Percentiles rank a stretch among this genome's conserved stretches.
phyloP scores from a whole-genome alignment of 2,329 filamentous ascomycete species.

The Coniella lustricola region DNA sequence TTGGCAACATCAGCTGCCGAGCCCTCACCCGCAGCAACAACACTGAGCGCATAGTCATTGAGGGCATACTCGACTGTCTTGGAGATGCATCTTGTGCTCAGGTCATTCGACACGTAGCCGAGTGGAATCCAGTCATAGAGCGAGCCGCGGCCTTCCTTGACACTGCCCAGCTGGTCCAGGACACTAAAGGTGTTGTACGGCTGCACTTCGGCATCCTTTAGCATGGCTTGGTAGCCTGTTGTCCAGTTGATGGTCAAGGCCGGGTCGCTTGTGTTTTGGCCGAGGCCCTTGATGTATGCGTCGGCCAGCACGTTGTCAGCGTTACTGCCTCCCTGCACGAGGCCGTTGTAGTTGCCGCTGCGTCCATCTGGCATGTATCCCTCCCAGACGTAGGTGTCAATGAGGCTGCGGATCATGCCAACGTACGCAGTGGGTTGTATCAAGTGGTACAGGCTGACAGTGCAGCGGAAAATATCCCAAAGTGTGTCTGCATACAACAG shows the following conservation, averaged over 20 bases:
- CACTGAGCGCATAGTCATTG: constrained; percentile 51
- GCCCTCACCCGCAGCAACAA: constrained; percentile 46
- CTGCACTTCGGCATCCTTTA: constrained; percentile 66
- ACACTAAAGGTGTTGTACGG: constrained; percentile 60
- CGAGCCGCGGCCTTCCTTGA: constrained; percentile 60
- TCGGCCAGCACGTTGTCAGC: constrained; percentile 64
- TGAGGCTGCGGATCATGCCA: constrained; percentile 61
- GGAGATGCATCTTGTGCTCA: constrained; percentile 43
- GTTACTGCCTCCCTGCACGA: constrained; percentile 68
- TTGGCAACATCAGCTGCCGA: constrained; percentile 38
- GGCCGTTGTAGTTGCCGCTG: constrained; percentile 61
- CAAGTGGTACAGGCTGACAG: constrained; percentile 64
- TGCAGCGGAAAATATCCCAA: constrained; percentile 65
- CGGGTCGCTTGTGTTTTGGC: constrained; percentile 46
- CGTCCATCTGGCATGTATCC: constrained; percentile 64
- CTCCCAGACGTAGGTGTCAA: constrained; percentile 60
- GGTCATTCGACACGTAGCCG: constrained; percentile 47
- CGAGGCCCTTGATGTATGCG: constrained; percentile 59
- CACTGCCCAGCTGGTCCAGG: constrained; percentile 44
- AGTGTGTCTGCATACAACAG: constrained; percentile 45
- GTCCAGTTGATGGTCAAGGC: constrained; percentile 52
- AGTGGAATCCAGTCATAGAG: constrained; percentile 51
- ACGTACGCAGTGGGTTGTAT: constrained; percentile 58
- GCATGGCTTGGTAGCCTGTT: constrained; percentile 61
- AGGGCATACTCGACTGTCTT: constrained; percentile 50